Evolutionary conservation across 352 stramenopile species (phyloP), one percentile per base, ranked within the genome.

Genomic region (Thraustochytrium sp.): DNA sequence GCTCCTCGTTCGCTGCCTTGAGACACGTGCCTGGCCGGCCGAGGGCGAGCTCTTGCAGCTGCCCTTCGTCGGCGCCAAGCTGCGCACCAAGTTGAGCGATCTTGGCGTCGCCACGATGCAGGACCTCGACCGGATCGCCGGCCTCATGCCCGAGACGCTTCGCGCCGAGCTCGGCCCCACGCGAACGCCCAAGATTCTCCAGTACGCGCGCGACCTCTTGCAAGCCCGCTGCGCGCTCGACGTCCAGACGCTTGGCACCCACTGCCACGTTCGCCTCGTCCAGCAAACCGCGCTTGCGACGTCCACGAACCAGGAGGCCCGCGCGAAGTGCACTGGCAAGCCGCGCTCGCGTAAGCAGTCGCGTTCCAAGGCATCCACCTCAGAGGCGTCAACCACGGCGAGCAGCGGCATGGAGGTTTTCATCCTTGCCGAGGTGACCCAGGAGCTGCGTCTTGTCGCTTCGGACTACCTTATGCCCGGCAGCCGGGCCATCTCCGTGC

Each of bases 11-110:
- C 68, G 68, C 23, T 80, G 44, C 21, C 37, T 80, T 13, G 68
- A 80, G 31, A 72, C 68, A 0, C 48, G 53, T 13, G 9, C 48
- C 3, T 80, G 68, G 68, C 68, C 68, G 0, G 13, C 5, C 18
- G 68, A 48, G 26, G 68, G 68, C 37, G 68, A 80, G 26, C 68
- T 80, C 2, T 26, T 64, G 34, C 68, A 80, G 51, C 53, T 80
- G 1, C 31, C 31, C 5, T 53, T 26, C 13, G 40, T 80, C 21
- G 68, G 68, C 13, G 9, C 68, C 48, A 80, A 80, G 51, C 37
- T 51, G 11, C 34, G 23, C 18, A 13, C 31, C 8, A 46, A 51
- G n/a, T 13, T 80, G n/a, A 63, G 26, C 8, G 23, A 61, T 11
- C 44, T 80, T 2, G 68, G 68, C 23, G 49, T 44, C 11, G 4